Evolutionary conservation across 2,329 filamentous ascomycete species (phyloP), one percentile per base, ranked within the genome.

Genomic region (Balansia obtecta): DNA sequence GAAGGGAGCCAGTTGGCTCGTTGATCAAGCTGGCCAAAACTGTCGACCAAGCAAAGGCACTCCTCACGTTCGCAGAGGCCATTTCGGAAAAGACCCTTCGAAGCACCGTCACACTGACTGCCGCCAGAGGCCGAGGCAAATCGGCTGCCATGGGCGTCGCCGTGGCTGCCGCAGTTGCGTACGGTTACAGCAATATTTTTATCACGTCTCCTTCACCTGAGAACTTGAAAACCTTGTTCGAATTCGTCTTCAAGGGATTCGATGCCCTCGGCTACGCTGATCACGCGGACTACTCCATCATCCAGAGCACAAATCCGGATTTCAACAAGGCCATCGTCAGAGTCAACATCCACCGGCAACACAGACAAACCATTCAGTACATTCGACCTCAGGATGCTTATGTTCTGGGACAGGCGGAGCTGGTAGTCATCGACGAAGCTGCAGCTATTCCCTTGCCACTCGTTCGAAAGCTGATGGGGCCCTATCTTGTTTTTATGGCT

Each of bases 251-350:
- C 76, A 97, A 96, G 67, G 93, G 90, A 0, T 98, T 98, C 60
- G 93, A 98, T 65, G 87, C 90, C 11, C 75, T 98, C 30, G 87
- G 85, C 33, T 98, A 98, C 62, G 81, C 89, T 56, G 93, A 98
- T 60, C 93, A 98, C 63, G 82, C 89, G 58, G 93, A 98, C 64
- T 98, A 98, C 70, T 94, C 89, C 49, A 97, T 98, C 58, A 89
- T 97, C 51, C 93, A 98, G 63, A 96, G 90, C 1, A 97, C 91
- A 3, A 96, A 98, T 66, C 91, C 93, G 0, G 91, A 96, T 58
- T 96, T 97, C 73, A 96, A 97, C 75, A 98, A 98, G 72, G 93
- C 93, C 3, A 95, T 98, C 62, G 93, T 98, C 18, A 79, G 93
- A 48, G 93, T 98, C 57, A 97, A 98, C 68, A 83, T 98, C 46